Evolutionary conservation across 306 rosid genomes (phyloP), one percentile per base, ranked within the genome.

Genomic region (Bauhinia variegata): DNA sequence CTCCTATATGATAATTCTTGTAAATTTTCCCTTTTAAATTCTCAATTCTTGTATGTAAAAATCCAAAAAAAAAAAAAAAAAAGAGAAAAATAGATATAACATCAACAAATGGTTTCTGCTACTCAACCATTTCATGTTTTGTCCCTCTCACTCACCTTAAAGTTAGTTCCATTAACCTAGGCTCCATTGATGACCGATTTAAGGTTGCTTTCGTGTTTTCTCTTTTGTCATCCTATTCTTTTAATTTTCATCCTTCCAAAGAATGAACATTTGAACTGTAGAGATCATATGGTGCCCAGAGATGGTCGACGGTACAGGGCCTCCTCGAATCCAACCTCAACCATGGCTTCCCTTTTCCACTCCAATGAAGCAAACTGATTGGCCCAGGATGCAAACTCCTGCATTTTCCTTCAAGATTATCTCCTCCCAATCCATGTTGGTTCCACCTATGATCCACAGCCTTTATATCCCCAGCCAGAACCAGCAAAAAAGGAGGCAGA

Each of bases 321-420:
- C 71, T 86, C 38, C 95, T 83, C 8, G 97, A 91, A 75, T 91
- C 97, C 64, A 91, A 60, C 62, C 97, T 88, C 78, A 91, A 73
- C 97, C 97, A 88, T 1, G 97, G 97, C 34, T 91, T 91, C 3
- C 97, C 97, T 50, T 91, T 91, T 2, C 96, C 96, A 80, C 96
- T 91, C 95, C 97, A 91, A 83, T 91, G 97, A 1, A 91, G 72
- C 75, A 88, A 72, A 54, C 97, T 88, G 23, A 88, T 79, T 1
- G 96, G 89, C 5, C 97, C 97, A 39, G 95, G 97, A 66, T 91
- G 95, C 56, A 91, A 62, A 47, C 69, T 84, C 67, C 96, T 72
- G 5, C 97, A 91, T 14, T 79, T 87, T 0, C 96, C 97, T 80
- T 88, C 88, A 11, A 88, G 77, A 33, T 91, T 91, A 54, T 91